Conservation (phyloP, 805 yeast species). For the Pichia californica region DNA sequence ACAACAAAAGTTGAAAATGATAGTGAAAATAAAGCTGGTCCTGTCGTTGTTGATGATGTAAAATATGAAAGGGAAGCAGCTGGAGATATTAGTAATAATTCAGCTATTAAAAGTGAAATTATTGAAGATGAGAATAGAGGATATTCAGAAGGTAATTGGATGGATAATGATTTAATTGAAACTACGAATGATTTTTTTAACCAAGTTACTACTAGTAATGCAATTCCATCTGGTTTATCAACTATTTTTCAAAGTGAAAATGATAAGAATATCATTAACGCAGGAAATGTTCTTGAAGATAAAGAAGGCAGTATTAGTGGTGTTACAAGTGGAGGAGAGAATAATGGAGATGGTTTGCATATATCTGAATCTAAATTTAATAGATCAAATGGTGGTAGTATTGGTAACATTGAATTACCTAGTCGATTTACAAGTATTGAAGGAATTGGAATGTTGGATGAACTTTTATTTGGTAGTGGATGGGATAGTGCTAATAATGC, state of each 20-base stretch:
- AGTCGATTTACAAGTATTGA: constrained; percentile 6
- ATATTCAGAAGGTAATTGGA: background rate
- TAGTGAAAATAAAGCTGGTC: background rate
- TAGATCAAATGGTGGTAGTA: no score
- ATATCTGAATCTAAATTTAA: background rate
- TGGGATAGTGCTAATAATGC: constrained; percentile 4
- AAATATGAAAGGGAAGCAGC: background rate
- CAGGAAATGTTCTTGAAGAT: no score
- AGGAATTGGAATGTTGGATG: constrained; percentile 10
- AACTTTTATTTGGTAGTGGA: constrained; percentile 10
- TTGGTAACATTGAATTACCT: background rate
- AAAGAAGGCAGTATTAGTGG: background rate
- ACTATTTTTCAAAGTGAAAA: constrained; percentile 22
- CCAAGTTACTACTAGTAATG: constrained; percentile 9
- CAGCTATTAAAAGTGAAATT: background rate
- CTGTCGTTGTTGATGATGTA: background rate
- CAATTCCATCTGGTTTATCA: constrained; percentile 30
- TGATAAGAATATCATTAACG: constrained; percentile 8
- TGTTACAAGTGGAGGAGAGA: background rate
- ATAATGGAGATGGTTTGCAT: background rate
- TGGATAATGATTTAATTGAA: constrained; percentile 1
- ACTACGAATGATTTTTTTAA: constrained; percentile 10
- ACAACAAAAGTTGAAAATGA: background rate
- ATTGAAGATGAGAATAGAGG: background rate
- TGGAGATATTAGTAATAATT: background rate